Conservation (phyloP, 305 asterid species). For the Ajuga reptans region DNA sequence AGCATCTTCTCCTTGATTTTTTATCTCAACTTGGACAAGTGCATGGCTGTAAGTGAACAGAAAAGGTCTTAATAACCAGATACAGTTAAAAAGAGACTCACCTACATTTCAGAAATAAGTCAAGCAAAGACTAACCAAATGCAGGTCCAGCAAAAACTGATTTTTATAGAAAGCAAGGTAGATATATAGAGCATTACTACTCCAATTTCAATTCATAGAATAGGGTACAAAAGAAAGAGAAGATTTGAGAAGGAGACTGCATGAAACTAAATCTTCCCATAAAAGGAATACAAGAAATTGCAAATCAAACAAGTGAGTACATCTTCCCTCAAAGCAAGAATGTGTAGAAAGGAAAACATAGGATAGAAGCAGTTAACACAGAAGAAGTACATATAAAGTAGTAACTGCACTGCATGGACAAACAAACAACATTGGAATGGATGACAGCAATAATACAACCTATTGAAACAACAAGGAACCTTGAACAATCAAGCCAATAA, state of each 20-base stretch:
- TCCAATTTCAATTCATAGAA: background rate
- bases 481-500: background rate
- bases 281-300: background rate
- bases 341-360: background rate
- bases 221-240: background rate
- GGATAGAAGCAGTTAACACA: background rate
- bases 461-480: background rate
- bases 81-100: background rate
- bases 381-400: background rate
- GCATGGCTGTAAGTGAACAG: constrained; percentile 50
- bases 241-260: background rate
- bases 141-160: background rate
- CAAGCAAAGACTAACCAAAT: background rate
- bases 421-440: constrained; percentile 15
- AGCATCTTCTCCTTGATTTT: constrained; percentile 88
- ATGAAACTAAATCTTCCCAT: background rate
- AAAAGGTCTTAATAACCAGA: constrained; percentile 9
- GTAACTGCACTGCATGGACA: background rate
- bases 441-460: background rate
- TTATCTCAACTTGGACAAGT: constrained; percentile 76
- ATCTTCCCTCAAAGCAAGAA: constrained; percentile 6
- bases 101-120: background rate
- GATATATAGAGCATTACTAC: background rate
- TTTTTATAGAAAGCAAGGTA: background rate
- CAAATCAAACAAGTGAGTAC: background rate